Conservation (phyloP, 2,329 filamentous ascomycete genomes). For the Trichoderma lentiforme region DNA sequence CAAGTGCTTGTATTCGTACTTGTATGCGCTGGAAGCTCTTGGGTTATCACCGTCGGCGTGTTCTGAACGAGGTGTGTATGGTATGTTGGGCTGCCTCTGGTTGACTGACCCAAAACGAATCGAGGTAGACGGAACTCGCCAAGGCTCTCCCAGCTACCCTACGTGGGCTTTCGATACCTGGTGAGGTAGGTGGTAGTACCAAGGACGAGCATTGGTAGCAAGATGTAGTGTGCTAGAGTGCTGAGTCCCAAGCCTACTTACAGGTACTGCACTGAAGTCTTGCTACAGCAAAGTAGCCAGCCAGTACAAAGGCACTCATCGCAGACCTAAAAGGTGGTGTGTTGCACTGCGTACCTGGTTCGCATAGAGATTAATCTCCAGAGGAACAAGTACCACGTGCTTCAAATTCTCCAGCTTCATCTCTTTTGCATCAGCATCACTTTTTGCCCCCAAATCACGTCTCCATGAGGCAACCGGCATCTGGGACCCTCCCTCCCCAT, state of each 20-base stretch:
- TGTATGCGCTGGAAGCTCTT: background rate
- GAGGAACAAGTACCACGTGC: slow-evolving; percentile 1
- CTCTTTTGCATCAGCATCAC: background rate
- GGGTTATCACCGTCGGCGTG: background rate
- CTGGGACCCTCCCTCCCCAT: background rate
- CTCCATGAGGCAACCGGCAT: slow-evolving; percentile 2
- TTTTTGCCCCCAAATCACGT: slow-evolving; percentile 1
- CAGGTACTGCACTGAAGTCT: background rate
- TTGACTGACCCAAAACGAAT: background rate
- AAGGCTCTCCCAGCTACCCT: background rate
- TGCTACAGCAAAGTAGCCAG: background rate
- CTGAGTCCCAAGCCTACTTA: background rate
- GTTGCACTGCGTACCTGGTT: slow-evolving; percentile 5
- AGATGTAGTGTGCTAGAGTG: background rate
- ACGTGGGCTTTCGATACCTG: background rate
- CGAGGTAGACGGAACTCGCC: background rate
- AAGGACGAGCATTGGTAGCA: background rate
- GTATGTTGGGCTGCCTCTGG: background rate
- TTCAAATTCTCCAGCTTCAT: slow-evolving; percentile 4
- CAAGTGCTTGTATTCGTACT: background rate
- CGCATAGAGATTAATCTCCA: slow-evolving; percentile 14
- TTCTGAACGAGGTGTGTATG: background rate
- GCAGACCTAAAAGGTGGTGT: background rate
- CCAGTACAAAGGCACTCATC: background rate
- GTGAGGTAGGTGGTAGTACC: background rate